Evolutionary conservation across 2,329 filamentous ascomycete genomes (phyloP).

Genomic region (Penicillium sp.): DNA sequence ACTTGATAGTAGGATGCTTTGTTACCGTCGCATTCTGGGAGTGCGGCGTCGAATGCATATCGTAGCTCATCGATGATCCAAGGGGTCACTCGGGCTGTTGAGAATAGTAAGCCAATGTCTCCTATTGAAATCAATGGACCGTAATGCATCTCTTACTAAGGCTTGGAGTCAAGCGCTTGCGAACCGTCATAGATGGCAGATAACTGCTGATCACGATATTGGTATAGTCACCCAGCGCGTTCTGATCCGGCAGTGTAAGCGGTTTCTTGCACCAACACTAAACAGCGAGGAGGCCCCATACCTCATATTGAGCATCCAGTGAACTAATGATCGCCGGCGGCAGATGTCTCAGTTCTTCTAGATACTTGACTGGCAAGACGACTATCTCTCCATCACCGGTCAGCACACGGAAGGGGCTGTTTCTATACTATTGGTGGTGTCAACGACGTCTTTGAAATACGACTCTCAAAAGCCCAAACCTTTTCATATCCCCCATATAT

Average conservation of each 20-base stretch:
- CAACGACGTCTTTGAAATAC: background rate
- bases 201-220: slow-evolving; percentile 27
- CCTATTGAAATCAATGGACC: background rate
- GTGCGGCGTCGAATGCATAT: slow-evolving; percentile 22
- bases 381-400: slow-evolving; percentile 31
- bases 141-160: slow-evolving; percentile 14
- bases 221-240: slow-evolving; percentile 29
- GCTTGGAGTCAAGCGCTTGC: slow-evolving; percentile 25
- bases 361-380: slow-evolving; percentile 29
- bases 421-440: slow-evolving; percentile 24
- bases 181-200: slow-evolving; percentile 24
- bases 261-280: background rate
- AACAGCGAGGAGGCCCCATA: slow-evolving; percentile 4
- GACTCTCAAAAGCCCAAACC: slow-evolving; percentile 7
- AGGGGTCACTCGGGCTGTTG: slow-evolving; percentile 24
- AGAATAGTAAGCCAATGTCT: slow-evolving; percentile 1
- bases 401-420: slow-evolving; percentile 27
- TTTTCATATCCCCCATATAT: slow-evolving; percentile 29
- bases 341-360: slow-evolving; percentile 24
- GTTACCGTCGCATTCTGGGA: slow-evolving; percentile 27
- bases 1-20: too few species aligned
- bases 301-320: slow-evolving; percentile 30
- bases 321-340: slow-evolving; percentile 22
- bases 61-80: slow-evolving; percentile 28
- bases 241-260: too few species aligned